Evolutionary conservation across 768 basidiomycete genomes (phyloP).

Genomic region (Suillus placidus): DNA sequence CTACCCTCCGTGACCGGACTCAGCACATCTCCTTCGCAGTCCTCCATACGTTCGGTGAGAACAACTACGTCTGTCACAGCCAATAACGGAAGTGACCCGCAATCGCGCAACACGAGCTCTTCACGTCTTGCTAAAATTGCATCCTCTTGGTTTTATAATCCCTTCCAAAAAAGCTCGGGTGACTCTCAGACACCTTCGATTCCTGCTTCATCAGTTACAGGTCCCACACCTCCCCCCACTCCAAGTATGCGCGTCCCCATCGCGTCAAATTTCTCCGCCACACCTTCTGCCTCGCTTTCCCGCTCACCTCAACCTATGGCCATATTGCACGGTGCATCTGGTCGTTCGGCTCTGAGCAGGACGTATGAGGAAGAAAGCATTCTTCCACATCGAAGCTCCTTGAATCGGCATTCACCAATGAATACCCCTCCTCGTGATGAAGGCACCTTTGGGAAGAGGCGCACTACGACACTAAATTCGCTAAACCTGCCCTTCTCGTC

Average conservation of each 20-base stretch:
- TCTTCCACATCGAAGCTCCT: slow-evolving; percentile 47
- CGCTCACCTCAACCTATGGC: slow-evolving; percentile 47
- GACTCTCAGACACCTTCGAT: slow-evolving; percentile 65
- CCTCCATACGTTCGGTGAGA: slow-evolving; percentile 57
- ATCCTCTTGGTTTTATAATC: slow-evolving; percentile 79
- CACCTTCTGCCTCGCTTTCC: slow-evolving; percentile 34
- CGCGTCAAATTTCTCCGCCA: slow-evolving; percentile 29
- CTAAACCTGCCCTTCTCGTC: slow-evolving; percentile 48
- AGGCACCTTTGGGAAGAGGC: slow-evolving; percentile 50
- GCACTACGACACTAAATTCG: slow-evolving; percentile 47
- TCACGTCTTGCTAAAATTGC: slow-evolving; percentile 60
- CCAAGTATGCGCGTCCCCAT: slow-evolving; percentile 35
- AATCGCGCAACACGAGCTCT: slow-evolving; percentile 31
- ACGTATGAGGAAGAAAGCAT: slow-evolving; percentile 61
- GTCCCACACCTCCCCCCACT: slow-evolving; percentile 25
- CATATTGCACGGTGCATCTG: slow-evolving; percentile 40
- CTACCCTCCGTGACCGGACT: slow-evolving; percentile 40
- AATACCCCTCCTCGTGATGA: slow-evolving; percentile 75
- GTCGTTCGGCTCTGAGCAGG: slow-evolving; percentile 52
- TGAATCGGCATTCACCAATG: slow-evolving; percentile 61
- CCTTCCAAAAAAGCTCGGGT: slow-evolving; percentile 64
- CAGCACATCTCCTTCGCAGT: slow-evolving; percentile 70
- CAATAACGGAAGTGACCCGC: slow-evolving; percentile 21
- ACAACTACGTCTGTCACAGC: slow-evolving; percentile 55
- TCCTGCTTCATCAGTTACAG: slow-evolving; percentile 48